These are phyloP conservation scores for Talaromyces islandicus DNA, from an alignment of 2,329 filamentous ascomycete species.

Conservation along the genomic window DNA sequence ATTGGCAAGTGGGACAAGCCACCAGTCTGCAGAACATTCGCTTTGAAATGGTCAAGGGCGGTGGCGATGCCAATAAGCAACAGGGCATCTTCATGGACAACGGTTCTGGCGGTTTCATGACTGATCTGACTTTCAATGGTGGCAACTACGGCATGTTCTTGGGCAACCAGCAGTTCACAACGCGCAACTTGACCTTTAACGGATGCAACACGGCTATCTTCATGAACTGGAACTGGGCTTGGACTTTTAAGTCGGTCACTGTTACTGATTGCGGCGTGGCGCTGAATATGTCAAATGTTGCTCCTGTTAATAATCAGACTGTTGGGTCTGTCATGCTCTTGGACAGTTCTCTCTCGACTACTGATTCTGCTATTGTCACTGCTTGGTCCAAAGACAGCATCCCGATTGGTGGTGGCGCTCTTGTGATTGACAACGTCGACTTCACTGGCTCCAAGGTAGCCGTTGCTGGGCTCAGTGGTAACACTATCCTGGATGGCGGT, in stretches of 20 bases:
- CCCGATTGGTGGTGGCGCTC: conserved; percentile 67
- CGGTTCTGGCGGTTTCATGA: conserved; percentile 77
- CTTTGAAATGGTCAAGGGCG: conserved; percentile 70
- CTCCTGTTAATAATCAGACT: conserved; percentile 51
- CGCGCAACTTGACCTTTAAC: conserved; percentile 76
- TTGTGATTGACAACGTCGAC: conserved; percentile 87
- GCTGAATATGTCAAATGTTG: conserved; percentile 68
- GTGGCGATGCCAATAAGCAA: conserved; percentile 59
- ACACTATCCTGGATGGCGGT: conserved; percentile 63
- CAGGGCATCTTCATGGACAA: conserved; percentile 81
- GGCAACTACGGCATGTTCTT: conserved; percentile 72
- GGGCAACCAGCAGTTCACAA: conserved; percentile 83
- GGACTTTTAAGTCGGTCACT: conserved; percentile 68
- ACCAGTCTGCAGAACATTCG: conserved; percentile 74
- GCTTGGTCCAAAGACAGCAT: conserved; percentile 60
- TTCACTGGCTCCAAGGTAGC: conserved; percentile 65
- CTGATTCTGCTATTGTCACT: conserved; percentile 69
- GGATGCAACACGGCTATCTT: conserved; percentile 75
- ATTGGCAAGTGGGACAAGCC: conserved; percentile 82
- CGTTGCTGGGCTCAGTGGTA: conserved; percentile 54
- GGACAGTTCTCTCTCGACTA: conserved; percentile 74
- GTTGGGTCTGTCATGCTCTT: conserved; percentile 81
- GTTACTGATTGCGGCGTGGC: conserved; percentile 72
- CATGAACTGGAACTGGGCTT: conserved; percentile 91
- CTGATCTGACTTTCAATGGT: conserved; percentile 76